Base-by-base conservation (phyloP, 2,329 filamentous ascomycete genomes). In the Dissoconium aciculare region DNA sequence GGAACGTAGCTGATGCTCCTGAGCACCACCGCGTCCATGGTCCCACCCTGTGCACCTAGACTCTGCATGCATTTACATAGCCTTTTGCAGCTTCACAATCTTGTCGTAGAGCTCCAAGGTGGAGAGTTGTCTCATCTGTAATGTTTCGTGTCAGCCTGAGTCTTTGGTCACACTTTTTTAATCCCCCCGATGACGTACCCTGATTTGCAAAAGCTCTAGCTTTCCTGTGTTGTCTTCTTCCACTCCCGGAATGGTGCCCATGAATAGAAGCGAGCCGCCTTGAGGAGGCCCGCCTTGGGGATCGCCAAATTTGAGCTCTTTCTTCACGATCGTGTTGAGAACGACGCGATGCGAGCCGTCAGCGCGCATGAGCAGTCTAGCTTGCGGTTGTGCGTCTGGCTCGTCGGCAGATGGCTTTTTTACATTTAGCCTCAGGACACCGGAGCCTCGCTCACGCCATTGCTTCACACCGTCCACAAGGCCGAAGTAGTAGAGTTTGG, bases 371-470 rank as follows among this genome's bases (percentile, higher is more conserved):
- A 95, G 69, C 42, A 95, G 69, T 25, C 87, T 78, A 14, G 77
- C 69, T 37, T 60, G 63, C 21, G 55, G 54, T 31, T 52, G 67
- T 34, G 71, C 66, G 6, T 58, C 57, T 35, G 74, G 65, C 24
- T 69, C 64, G 11, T 66, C 60, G 49, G 46, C 3, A 63, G 35
- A 21, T 65, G 11, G 57, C 56, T 13, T 48, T 40, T 69, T 64
- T 3, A 78, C 74, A 47, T 94, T 93, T 52, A 93, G 67, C 58
- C 89, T 89, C 43, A 93, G 64, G 44, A 77, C 78, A 26, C 85
- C 85, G 3, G 75, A 68, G 9, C 85, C 85, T 31, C 85, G 74
- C 58, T 95, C 87, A 54, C 87, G 87, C 87, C 87, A 95, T 27
- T 74, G 74, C 32, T 69, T 69, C 41, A 57, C 57, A 12, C 31